Evolutionary conservation across 139 green algal genomes (phyloP).

Genomic region (Pleodorina starrii): DNA sequence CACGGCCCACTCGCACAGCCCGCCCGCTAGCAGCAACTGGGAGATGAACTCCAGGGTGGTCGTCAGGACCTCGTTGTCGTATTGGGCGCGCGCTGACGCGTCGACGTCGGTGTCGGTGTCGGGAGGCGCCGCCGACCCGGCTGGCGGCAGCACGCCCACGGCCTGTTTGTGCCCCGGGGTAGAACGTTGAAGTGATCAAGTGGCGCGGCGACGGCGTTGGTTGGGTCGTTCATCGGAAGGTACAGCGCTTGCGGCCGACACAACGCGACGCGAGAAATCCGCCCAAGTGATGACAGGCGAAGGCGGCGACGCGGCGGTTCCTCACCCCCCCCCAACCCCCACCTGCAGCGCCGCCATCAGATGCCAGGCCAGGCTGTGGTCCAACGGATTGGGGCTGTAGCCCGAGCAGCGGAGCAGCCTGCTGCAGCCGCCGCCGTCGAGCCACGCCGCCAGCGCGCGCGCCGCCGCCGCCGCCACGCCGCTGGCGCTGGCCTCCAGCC

Average conservation of each 20-base stretch:
- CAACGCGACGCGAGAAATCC: too few species aligned
- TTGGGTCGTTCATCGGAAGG: too few species aligned
- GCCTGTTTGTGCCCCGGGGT: background rate
- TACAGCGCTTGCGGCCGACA: too few species aligned
- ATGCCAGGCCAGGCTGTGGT: slow-evolving; percentile 76
- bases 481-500: slow-evolving; percentile 1
- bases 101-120: background rate
- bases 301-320: too few species aligned
- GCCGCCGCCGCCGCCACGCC: slow-evolving; percentile 21
- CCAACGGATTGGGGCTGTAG: slow-evolving; percentile 79
- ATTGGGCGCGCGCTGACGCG: background rate
- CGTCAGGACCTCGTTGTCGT: slow-evolving; percentile 39
- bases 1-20: slow-evolving; percentile 77
- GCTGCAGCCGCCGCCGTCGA: slow-evolving; percentile 15
- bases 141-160: background rate
- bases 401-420: slow-evolving; percentile 63
- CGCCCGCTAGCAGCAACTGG: slow-evolving; percentile 72
- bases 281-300: too few species aligned
- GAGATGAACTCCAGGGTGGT: slow-evolving; percentile 61
- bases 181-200: background rate
- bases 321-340: too few species aligned
- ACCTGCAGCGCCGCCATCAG: slow-evolving; percentile 72
- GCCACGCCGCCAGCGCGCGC: slow-evolving; percentile 9
- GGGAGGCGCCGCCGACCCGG: background rate
- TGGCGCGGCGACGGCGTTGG: too few species aligned